These are phyloP conservation scores for Spencermartinsiella europaea DNA, from an alignment of 805 yeast species.

Conservation along the genomic window DNA sequence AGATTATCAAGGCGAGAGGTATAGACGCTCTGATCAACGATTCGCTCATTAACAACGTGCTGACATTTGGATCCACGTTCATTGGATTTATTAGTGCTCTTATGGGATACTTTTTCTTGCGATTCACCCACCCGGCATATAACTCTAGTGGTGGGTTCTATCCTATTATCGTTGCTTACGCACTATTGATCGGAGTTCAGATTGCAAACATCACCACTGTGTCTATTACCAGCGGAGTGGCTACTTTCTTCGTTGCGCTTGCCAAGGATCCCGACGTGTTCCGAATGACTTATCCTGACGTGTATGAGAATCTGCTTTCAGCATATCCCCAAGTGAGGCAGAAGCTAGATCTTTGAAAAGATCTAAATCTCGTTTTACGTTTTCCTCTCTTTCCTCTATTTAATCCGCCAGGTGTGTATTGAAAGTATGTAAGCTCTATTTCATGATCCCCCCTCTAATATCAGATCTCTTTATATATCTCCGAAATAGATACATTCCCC, in stretches of 20 bases:
- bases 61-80: conserved; percentile 70
- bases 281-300: conserved; percentile 63
- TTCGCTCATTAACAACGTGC: conserved; percentile 70
- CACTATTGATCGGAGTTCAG: conserved; percentile 70
- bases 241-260: conserved; percentile 78
- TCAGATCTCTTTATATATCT: too few species aligned
- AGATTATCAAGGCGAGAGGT: conserved; percentile 71
- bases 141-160: conserved; percentile 54
- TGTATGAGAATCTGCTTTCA: conserved; percentile 58
- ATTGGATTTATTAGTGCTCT: conserved; percentile 63
- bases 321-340: conserved; percentile 66
- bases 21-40: conserved; percentile 81
- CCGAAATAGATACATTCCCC: too few species aligned
- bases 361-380: too few species aligned
- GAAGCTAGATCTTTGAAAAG: conserved; percentile 33
- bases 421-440: too few species aligned
- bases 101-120: conserved; percentile 60
- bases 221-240: conserved; percentile 73
- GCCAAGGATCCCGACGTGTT: conserved; percentile 83
- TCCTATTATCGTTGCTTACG: conserved; percentile 70
- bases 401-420: too few species aligned
- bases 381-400: too few species aligned
- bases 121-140: conserved; percentile 62
- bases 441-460: too few species aligned
- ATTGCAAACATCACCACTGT: conserved; percentile 67